Percentiles rank a stretch among this genome's conserved stretches.
Evolutionary conservation across 1,284 basidiomycete genomes (phyloP).

Genomic region (Malassezia vespertilionis): DNA sequence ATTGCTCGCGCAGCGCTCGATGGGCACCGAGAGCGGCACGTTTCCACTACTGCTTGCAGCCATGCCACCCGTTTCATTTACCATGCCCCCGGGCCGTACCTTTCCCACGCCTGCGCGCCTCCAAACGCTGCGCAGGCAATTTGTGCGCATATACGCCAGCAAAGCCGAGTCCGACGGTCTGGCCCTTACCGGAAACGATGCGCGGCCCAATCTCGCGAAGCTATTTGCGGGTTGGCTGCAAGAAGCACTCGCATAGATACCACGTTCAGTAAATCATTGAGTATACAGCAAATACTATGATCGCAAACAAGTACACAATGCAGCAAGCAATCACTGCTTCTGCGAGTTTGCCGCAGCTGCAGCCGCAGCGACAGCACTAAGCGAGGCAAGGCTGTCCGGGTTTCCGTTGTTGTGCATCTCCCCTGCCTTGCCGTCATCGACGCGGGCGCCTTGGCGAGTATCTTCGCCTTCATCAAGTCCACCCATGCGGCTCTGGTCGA

Average conservation of each 20-base stretch:
- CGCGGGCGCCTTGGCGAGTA: constrained; percentile 1
- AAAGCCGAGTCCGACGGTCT: constrained; percentile 30
- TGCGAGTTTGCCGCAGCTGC: constrained; percentile 22
- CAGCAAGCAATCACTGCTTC: constrained; percentile 1
- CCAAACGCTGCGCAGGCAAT: constrained; percentile 34
- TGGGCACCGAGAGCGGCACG: constrained; percentile 18
- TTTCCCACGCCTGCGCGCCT: constrained; percentile 23
- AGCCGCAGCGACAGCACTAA: constrained; percentile 32
- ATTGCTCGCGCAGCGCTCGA: constrained; percentile 18
- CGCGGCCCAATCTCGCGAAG: constrained; percentile 24
- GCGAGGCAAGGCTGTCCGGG: constrained; percentile 25
- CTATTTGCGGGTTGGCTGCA: constrained; percentile 34
- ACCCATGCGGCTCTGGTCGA: constrained; percentile 21
- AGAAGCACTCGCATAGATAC: constrained; percentile 17
- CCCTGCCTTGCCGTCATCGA: neutral
- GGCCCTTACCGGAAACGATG: constrained; percentile 22
- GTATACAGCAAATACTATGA: too few species aligned
- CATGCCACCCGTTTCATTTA: constrained; percentile 18
- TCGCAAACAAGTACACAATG: constrained; percentile 1
- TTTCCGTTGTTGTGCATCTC: constrained; percentile 11
- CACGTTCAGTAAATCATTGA: too few species aligned
- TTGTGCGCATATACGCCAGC: constrained; percentile 35
- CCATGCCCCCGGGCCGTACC: constrained; percentile 16
- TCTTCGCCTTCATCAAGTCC: neutral
- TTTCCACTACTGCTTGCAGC: constrained; percentile 19